A percentile compares a stretch with the other conserved stretches of the same genome.
phyloP scores from a whole-genome alignment of 176 grass and related monocot genomes.

The Triticum monococcum region DNA sequence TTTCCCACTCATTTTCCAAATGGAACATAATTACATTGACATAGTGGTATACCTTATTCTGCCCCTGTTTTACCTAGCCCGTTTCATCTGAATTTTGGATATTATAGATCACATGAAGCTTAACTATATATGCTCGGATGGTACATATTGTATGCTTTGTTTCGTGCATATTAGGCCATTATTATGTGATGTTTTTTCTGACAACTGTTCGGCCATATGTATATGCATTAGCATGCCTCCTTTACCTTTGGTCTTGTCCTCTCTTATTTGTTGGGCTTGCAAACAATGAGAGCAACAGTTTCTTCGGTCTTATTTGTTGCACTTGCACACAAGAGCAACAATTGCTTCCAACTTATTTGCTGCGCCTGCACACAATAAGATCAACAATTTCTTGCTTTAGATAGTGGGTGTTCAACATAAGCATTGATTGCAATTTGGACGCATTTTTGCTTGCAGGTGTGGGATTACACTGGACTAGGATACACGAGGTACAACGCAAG shows the following conservation, averaged over 20 bases:
- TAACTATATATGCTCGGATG: neutral
- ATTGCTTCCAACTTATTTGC: neutral
- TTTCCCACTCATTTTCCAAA: neutral
- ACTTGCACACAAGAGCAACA: neutral
- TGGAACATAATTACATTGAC: neutral
- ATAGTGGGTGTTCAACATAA: neutral
- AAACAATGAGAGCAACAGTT: neutral
- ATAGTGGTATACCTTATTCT: neutral
- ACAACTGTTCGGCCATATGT: neutral
- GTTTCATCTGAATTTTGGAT: neutral
- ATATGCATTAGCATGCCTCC: neutral
- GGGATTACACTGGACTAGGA: slow-evolving; percentile 97
- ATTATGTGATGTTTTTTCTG: neutral
- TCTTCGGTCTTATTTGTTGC: slow-evolving; percentile 3
- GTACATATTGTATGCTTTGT: neutral
- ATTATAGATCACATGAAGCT: slow-evolving; percentile 2
- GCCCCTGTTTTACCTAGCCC: neutral
- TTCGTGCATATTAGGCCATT: neutral
- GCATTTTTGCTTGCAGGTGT: slow-evolving; percentile 53
- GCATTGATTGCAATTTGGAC: neutral
- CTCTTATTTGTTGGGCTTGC: neutral
- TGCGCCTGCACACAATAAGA: neutral
- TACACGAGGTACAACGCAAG: slow-evolving; percentile 87
- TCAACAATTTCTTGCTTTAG: neutral
- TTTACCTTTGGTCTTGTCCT: neutral